Base-by-base conservation (phyloP, 768 basidiomycete genomes). In the Pisolithus orientalis region DNA sequence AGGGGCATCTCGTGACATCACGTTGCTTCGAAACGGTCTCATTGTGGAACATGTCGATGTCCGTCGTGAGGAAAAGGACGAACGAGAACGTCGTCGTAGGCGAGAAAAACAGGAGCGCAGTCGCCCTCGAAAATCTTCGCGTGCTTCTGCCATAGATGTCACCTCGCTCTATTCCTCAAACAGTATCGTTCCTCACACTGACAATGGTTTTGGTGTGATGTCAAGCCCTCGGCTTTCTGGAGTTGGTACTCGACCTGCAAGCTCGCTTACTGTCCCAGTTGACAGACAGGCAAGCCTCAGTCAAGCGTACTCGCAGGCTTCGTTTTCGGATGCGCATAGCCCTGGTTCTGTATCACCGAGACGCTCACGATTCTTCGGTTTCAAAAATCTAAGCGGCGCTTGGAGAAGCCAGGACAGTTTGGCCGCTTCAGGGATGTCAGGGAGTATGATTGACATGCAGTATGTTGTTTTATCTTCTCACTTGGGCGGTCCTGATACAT, bases 371-470 rank as follows among this genome's bases (percentile, higher is more conserved):
- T 92, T 93, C 77, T 87, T 92, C 59, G 86, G 85, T 7, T 78
- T 85, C 64, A 82, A 75, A 66, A 87, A 87, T 58, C 72, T 86
- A 43, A 83, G 82, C 52, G 69, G 80, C 21, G 84, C 83, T 11
- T 89, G 84, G 82, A 75, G 80, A 58, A 91, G 88, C 63, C 86
- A 85, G 60, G 87, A 90, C 53, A 91, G 89, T 65, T 70, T 93
- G 38, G 85, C 88, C 1, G 77, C 80, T n/a, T 88, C 89, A 28
- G 87, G 85, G 7, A 77, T 86, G 64, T 85, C 86, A 3, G 90
- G 90, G 49, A 93, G 90, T 61, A 90, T 93, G 88, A 71, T 92
- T 57, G 87, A 92, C 65, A 92, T 93, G 90, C 90, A 93, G 90
- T 92, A 71, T 57, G 88, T 83, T 42, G 53, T 24, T 46, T 8